Evolutionary conservation across 768 basidiomycete species (phyloP).

Genomic region (Leucogyrophana mollusca): DNA sequence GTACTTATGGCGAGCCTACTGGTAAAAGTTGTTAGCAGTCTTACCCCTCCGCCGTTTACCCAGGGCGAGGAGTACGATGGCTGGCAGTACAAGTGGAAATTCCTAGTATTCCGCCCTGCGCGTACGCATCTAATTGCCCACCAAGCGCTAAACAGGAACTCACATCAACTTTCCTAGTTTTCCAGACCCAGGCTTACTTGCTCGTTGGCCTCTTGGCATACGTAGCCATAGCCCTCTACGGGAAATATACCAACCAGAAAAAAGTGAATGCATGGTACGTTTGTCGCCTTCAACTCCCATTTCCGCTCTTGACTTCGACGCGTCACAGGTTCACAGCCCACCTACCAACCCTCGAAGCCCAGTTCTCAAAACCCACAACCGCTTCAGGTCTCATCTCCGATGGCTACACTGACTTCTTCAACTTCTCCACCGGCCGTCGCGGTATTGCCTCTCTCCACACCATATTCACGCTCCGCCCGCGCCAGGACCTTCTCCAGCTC

Average conservation of each 20-base stretch:
- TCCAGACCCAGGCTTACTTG: conserved; percentile 64
- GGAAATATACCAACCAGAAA: conserved; percentile 55
- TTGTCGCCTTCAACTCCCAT: conserved; percentile 5
- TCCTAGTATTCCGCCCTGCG: conserved; percentile 80
- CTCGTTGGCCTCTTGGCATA: conserved; percentile 56
- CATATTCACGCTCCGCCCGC: conserved; percentile 72
- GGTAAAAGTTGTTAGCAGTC: conserved; percentile 12
- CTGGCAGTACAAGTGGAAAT: conserved; percentile 68
- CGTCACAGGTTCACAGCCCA: conserved; percentile 59
- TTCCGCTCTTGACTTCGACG: conserved; percentile 6
- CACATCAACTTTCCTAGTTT: conserved; percentile 38
- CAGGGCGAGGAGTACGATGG: conserved; percentile 68
- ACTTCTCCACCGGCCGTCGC: conserved; percentile 85
- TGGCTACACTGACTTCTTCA: conserved; percentile 78
- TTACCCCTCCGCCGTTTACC: conserved; percentile 60
- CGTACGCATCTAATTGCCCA: conserved; percentile 37
- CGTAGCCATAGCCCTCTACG: conserved; percentile 54
- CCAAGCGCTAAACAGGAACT: conserved; percentile 1
- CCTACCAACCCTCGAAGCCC: conserved; percentile 53
- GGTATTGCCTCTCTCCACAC: conserved; percentile 77
- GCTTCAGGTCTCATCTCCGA: conserved; percentile 57
- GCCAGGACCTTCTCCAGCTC: conserved; percentile 77
- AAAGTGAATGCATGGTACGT: conserved; percentile 70
- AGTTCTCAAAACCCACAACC: conserved; percentile 70
- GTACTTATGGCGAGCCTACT: conserved; percentile 9